A percentile compares a stretch with the other conserved stretches of the same genome.
These are phyloP conservation scores for Suillus hirtellus DNA, from an alignment of 768 basidiomycete species.

Conservation along the genomic window DNA sequence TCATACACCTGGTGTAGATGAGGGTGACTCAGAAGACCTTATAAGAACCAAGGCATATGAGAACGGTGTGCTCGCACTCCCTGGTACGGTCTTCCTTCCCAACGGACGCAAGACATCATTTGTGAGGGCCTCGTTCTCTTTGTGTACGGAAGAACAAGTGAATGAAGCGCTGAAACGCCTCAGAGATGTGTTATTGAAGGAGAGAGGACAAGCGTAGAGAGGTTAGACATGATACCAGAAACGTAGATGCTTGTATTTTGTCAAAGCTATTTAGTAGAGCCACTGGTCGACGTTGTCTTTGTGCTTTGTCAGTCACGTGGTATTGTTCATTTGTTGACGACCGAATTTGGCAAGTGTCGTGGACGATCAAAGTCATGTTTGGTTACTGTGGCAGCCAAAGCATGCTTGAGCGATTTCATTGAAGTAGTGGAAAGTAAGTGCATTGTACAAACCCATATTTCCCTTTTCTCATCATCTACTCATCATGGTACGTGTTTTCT, in stretches of 20 bases:
- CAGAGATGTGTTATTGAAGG: conserved; percentile 37
- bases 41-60: conserved; percentile 76
- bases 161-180: conserved; percentile 73
- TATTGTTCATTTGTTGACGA: conserved; percentile 5
- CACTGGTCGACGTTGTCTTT: not conserved
- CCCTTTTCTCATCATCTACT: conserved; percentile 2
- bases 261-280: not conserved
- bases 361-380: conserved; percentile 22
- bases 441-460: not conserved
- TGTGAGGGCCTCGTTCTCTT: conserved; percentile 82
- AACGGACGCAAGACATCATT: conserved; percentile 67
- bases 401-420: conserved; percentile 6
- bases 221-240: not conserved
- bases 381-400: conserved; percentile 19
- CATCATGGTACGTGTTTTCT: conserved; percentile 6
- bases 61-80: conserved; percentile 85
- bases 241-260: not conserved
- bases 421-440: conserved; percentile 6
- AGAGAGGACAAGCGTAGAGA: conserved; percentile 14
- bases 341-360: conserved; percentile 7
- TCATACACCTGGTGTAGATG: conserved; percentile 28
- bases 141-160: conserved; percentile 63
- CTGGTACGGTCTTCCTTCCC: conserved; percentile 82
- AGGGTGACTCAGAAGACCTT: conserved; percentile 69
- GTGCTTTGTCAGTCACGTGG: conserved; percentile 3